Evolutionary conservation across 345 rosid species (phyloP), one percentile per base, ranked within the genome.

Genomic region (Ceriops decandra): DNA sequence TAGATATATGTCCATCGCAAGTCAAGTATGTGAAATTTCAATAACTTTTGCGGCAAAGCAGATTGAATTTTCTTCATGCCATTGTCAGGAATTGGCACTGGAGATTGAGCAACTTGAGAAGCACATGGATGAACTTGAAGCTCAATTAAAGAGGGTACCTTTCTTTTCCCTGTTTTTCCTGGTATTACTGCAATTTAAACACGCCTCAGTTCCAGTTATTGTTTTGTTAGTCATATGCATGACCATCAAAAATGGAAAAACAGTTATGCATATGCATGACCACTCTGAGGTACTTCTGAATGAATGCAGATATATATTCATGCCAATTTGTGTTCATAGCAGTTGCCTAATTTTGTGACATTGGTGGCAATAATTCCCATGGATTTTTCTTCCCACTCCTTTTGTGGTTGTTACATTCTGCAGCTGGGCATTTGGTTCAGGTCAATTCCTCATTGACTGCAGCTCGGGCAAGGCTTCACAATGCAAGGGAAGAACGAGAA

Each of bases 401-500:
- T 69, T 66, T 33, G 66, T 76, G 64, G 75, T 62, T 22, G 26
- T 24, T 68, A 66, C 20, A 27, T 57, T 61, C 66, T 57, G 13
- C 7, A 52, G 51, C 24, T 63, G 52, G 68, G 17, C 17, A 28
- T 71, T 35, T 79, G 68, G 64, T 83, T 53, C 75, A 95, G 99
- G 96, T 42, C 49, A 13, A 42, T 42, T 42, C 49, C 19, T 42
- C 49, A 13, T 42, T 42, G 49, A 69, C 77, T 11, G 69, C 84
- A 49, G 73, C 93, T 33, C 49, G 19, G 17, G 49, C 49, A 42
- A 19, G 91, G 62, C 89, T 91, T 68, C 85, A 33, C 54, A 90
- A 95, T 81, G 90, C 92, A 6, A 85, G 76, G 84, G 99, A 95
- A 83, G 99, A 91, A 81, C 76, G 96, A 76, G 96, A 95, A 42